phyloP scores from a whole-genome alignment of 2,329 filamentous ascomycete genomes.

The Claviceps arundinis region DNA sequence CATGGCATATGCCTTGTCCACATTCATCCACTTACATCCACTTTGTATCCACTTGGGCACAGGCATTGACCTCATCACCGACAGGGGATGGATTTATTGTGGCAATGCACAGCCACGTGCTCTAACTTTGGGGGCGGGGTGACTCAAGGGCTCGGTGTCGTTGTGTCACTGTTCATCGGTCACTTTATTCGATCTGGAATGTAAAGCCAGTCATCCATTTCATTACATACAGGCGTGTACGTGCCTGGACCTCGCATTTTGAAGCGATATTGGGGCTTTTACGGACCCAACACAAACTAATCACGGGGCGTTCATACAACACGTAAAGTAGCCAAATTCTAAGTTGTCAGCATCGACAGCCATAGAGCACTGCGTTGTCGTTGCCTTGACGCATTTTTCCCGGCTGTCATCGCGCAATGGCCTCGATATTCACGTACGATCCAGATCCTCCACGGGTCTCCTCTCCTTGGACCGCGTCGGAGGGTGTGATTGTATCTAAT shows the following conservation, averaged over 20 bases:
- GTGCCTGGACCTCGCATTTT: neutral
- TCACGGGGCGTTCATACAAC: too few species aligned
- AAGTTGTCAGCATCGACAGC: too few species aligned
- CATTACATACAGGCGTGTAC: neutral
- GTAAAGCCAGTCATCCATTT: neutral
- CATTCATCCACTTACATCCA: too few species aligned
- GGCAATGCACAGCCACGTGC: neutral
- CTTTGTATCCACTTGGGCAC: neutral
- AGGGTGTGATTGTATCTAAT: slow-evolving; percentile 21
- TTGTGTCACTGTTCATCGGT: neutral
- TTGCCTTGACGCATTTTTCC: neutral
- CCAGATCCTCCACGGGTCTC: slow-evolving; percentile 75
- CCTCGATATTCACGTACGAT: slow-evolving; percentile 93
- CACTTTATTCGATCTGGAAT: too few species aligned
- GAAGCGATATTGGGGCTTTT: too few species aligned
- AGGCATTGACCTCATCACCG: neutral
- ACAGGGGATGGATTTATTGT: neutral
- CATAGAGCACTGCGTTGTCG: neutral
- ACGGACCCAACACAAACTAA: too few species aligned
- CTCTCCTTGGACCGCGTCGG: slow-evolving; percentile 71
- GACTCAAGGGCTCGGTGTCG: neutral
- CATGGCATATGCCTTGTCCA: too few species aligned
- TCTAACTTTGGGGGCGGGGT: neutral
- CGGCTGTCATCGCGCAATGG: slow-evolving; percentile 39
- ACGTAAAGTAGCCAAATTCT: too few species aligned